Evolutionary conservation across 2,329 filamentous ascomycete species (phyloP).

Genomic region (Hymenoscyphus albidus): DNA sequence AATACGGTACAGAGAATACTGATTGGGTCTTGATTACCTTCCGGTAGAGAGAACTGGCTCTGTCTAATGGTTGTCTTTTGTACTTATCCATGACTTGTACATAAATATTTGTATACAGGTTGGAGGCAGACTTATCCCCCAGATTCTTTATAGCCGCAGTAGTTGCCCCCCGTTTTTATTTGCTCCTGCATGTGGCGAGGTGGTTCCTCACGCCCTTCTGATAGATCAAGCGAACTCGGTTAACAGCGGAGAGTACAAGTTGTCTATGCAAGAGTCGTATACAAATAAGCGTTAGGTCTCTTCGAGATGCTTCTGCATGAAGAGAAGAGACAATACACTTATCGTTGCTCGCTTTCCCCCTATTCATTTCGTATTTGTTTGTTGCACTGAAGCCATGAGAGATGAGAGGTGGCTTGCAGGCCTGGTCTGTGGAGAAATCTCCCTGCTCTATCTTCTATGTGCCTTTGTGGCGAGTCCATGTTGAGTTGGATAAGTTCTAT

Average conservation of each 20-base stretch:
- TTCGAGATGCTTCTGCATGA: neutral
- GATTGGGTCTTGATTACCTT: constrained; percentile 1
- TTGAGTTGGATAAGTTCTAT: neutral
- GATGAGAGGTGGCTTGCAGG: constrained; percentile 7
- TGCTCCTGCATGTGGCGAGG: neutral
- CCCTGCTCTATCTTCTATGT: neutral
- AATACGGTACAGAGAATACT: neutral
- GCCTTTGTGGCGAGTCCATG: neutral
- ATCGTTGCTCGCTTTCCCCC: neutral
- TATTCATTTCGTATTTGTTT: neutral
- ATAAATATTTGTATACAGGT: neutral
- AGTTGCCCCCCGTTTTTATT: constrained; percentile 6
- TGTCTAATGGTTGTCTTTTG: neutral
- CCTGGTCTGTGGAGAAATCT: constrained; percentile 4
- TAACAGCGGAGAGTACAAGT: neutral
- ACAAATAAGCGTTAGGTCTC: neutral
- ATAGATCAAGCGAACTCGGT: neutral
- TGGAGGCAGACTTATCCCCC: neutral
- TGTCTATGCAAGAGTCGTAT: neutral
- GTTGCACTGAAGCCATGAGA: constrained; percentile 7
- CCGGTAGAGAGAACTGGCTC: neutral
- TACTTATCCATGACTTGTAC: neutral
- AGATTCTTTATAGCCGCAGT: constrained; percentile 5
- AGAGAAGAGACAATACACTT: neutral
- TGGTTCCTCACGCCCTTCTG: constrained; percentile 1